These are phyloP conservation scores for Leccinum disarticulatum DNA, from an alignment of 768 basidiomycete species.

Conservation along the genomic window DNA sequence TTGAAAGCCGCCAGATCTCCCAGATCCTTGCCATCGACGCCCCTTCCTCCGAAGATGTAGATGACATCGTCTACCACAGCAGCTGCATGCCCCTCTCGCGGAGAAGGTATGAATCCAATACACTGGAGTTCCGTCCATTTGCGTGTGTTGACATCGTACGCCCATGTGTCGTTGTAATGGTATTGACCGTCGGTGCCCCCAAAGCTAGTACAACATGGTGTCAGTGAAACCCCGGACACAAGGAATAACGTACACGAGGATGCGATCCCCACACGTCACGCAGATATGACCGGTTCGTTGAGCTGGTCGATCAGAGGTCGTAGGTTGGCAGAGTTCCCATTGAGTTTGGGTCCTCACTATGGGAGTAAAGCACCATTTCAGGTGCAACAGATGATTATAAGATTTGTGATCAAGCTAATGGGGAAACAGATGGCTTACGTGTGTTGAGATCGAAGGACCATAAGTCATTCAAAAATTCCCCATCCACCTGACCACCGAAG, in stretches of 20 bases:
- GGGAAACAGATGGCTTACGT: conserved; percentile 50
- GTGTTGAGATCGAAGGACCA: conserved; percentile 97
- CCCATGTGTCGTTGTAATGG: conserved; percentile 99
- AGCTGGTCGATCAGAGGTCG: conserved; percentile 63
- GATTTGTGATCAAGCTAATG: conserved; percentile 2
- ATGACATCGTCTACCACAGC: conserved; percentile 96
- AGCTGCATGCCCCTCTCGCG: conserved; percentile 95
- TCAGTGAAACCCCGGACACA: conserved; percentile 18
- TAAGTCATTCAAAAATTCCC: conserved; percentile 90
- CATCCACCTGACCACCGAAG: conserved; percentile 96
- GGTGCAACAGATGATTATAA: conserved; percentile 1
- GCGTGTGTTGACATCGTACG: conserved; percentile 77
- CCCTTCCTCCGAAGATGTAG: conserved; percentile 95
- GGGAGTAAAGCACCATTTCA: conserved; percentile 10
- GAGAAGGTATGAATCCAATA: conserved; percentile 95
- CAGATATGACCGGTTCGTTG: conserved; percentile 91
- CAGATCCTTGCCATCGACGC: conserved; percentile 95
- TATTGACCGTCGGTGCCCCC: conserved; percentile 98
- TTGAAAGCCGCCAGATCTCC: conserved; percentile 96
- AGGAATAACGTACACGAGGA: conserved; percentile 67
- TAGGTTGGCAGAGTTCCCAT: conserved; percentile 80
- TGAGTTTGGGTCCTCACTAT: conserved; percentile 77
- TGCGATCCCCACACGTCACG: conserved; percentile 76
- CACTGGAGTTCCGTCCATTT: conserved; percentile 92
- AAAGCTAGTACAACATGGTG: conserved; percentile 55